Evolutionary conservation across 176 grass and related monocot species (phyloP), one percentile per base, ranked within the genome.

Genomic region (Carex parvula): DNA sequence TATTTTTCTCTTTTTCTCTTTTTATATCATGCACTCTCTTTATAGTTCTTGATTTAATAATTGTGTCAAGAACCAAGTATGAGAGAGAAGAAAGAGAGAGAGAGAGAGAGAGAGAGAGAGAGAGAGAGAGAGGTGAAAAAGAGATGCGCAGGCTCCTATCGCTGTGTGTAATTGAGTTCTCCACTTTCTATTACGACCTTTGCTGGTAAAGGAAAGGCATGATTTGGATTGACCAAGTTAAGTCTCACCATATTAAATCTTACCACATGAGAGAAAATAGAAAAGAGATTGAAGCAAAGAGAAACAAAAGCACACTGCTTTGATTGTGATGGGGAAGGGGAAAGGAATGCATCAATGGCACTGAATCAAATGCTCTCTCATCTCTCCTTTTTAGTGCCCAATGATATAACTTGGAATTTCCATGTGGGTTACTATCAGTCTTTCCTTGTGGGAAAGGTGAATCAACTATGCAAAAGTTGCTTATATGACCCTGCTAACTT

Each of bases 281-380:
- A 75, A 75, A 52, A 53, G 21, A 54, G 21, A 75, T 54, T 70
- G 39, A 64, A 81, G 1, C 20, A 60, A 41, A 72, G 56, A 82
- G 57, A 63, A 70, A 80, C 26, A 61, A 48, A 83, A 81, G 75
- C 84, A 74, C 78, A 73, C 67, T 44, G 70, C 70, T 93, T 88
- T 87, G 84, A 91, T 91, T 84, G 79, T 90, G 90, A 89, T 68
- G 65, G 64, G 81, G 44, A 39, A 64, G 67, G 50, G 35, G 66
- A 64, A 52, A 52, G 32, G 87, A 78, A 70, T 61, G 68, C 68
- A 83, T 78, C 84, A 83, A 84, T 57, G 83, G 90, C 95, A 93
- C 92, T 94, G 90, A 98, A 89, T 94, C 88, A 86, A 87, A 98
- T 94, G 95, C 87, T 66, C 86, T 29, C 44, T 66, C 71, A 15